Percentiles rank a stretch among this genome's conserved stretches.
These are phyloP conservation scores for Eimeria acervulina DNA, from an alignment of 169 alveolate species.

Conservation along the genomic window DNA sequence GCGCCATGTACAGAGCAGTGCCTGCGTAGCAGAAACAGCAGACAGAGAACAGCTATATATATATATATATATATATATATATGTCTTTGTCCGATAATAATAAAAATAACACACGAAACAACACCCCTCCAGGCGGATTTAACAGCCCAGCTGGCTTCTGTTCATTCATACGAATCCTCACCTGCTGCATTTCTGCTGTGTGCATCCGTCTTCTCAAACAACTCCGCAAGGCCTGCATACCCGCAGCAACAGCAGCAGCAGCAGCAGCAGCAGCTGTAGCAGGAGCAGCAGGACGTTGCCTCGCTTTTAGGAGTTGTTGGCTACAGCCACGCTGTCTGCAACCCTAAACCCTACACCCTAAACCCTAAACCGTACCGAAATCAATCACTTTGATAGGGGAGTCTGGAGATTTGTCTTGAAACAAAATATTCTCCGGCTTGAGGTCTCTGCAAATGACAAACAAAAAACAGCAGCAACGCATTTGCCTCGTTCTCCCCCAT, in stretches of 20 bases:
- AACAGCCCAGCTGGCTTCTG: background rate
- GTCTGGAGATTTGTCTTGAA: conserved; percentile 91
- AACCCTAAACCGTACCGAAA: conserved; percentile 87
- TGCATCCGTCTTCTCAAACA: conserved; percentile 83
- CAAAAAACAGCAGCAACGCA: too few relatives aligned
- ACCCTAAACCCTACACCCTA: conserved; percentile 62
- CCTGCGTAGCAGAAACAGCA: conserved; percentile 58
- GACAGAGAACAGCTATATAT: background rate
- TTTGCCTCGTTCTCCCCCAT: too few relatives aligned
- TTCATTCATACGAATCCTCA: background rate
- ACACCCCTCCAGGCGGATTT: background rate
- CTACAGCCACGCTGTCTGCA: background rate
- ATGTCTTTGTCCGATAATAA: too few relatives aligned
- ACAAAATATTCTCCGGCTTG: conserved; percentile 98
- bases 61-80: too few relatives aligned
- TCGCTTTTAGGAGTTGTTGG: background rate
- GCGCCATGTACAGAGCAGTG: conserved; percentile 88
- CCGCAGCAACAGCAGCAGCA: background rate
- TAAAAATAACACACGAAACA: too few relatives aligned
- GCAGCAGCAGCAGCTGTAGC: background rate
- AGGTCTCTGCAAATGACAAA: conserved; percentile 92
- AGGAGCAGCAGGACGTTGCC: background rate
- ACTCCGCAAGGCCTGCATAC: conserved; percentile 84
- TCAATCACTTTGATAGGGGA: conserved; percentile 96
- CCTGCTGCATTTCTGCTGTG: conserved; percentile 87